Evolutionary conservation across 306 rosid species (phyloP), one percentile per base, ranked within the genome.

Genomic region (Medicago lupulina): DNA sequence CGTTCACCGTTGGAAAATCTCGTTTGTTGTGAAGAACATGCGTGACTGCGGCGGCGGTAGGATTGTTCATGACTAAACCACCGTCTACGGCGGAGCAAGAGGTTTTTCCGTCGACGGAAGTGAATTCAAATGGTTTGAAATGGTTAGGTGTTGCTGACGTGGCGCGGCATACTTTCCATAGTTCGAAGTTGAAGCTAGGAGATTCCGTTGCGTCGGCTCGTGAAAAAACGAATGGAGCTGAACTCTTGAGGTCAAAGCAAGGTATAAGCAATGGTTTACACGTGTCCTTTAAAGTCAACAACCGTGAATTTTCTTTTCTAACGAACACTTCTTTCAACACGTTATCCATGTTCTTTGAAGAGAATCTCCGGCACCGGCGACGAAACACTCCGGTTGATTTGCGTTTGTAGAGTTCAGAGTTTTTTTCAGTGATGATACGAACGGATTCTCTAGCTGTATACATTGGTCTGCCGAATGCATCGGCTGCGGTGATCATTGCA

Each of bases 11-110:
- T 7, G 99, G 99, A 23, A 95, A 95, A 67, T 95, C 96, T 9
- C 97, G 99, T 81, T 92, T 92, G 87, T 92, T 95, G 80, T 92
- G 94, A 19, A 95, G 92, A 40, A 86, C 99, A 83, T 95, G 99
- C 16, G 97, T 95, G 7, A 95, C 97, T 0, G 97, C 96, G 0
- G 99, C 99, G 1, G 97, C 92, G 14, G 99, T 85, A 0, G 99
- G 97, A 57, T 95, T 95, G 86, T 95, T 95, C 99, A 95, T 95
- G 6, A 95, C 99, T 9, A 95, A 81, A 4, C 99, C 97, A 6
- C 97, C 99, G 88, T 92, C 97, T 0, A 95, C 82, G 82, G 97
- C 97, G 23, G 86, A 68, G 89, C 97, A 95, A 4, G 91, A 77
- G 0, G 96, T 95, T 62, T 89, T 95, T 0, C 93, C 93, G 81